Evolutionary conservation across 2,329 filamentous ascomycete genomes (phyloP), one percentile per base, ranked within the genome.

Genomic region (Achaetomium macrosporum): DNA sequence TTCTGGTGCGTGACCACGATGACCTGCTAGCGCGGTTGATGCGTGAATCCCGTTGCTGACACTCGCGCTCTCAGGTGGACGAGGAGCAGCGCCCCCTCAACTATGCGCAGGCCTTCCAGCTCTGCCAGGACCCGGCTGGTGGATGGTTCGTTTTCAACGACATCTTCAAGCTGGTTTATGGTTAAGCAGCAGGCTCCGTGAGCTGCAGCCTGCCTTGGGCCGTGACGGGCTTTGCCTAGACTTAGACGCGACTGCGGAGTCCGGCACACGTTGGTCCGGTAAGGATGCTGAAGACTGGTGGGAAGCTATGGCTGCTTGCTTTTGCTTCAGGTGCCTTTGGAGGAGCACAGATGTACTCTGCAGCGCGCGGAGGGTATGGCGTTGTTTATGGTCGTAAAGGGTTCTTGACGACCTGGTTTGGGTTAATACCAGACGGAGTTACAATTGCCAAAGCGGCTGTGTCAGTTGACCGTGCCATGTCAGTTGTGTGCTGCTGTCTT

Each of bases 131-230:
- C 51, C 72, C 72, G 29, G 61, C 65, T 47, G 85, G 83, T 63
- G 83, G 78, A 73, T 96, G 87, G 77, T 96, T 82, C 70, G 87
- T 97, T 68, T 85, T 85, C 76, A 96, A 97, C 78, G 92, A 97
- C 71, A 75, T 97, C 69, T 97, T 97, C 84, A 88, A 88, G 74
- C 82, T 97, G 57, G 81, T 96, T 63, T 92, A 88, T 72, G 77
- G 72, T 67, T 81, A 74, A 59, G 51, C 46, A 17, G 5, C 29
- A 5, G 12, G 11, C 16, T 13, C 17, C 16, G 7, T 30, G 17
- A 19, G 13, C 5, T 16, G 12, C 19, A 20, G 30, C 20, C 5
- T 33, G 33, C 42, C 35, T n/a, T 40, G 12, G n/a, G 9, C 19
- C 17, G n/a, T 17, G 35, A 42, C 16, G 54, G 17, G 39, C 17